Percentiles rank a stretch among this genome's conserved stretches.
Conservation (phyloP, 192 early-diverging fungal genomes). For the Coemansia sp. region DNA sequence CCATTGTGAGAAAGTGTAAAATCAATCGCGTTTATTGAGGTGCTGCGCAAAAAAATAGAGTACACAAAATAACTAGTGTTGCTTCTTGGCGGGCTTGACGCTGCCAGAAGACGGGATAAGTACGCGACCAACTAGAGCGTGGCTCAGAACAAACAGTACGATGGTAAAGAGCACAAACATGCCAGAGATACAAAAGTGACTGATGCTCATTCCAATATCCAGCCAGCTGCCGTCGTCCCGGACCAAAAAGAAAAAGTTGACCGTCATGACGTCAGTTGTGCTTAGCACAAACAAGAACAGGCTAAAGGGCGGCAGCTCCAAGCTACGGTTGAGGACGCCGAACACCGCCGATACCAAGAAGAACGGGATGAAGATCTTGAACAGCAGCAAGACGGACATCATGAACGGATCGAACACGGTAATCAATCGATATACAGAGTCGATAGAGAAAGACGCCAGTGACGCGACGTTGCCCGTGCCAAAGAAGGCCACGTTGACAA, state of each 20-base stretch:
- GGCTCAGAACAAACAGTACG: conserved; percentile 79
- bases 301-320: conserved; percentile 84
- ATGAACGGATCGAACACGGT: conserved; percentile 91
- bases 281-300: conserved; percentile 85
- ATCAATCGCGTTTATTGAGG: not conserved
- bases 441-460: conserved; percentile 82
- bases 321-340: conserved; percentile 73
- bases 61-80: conserved; percentile 16
- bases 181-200: conserved; percentile 93
- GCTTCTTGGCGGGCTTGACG: conserved; percentile 28
- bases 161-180: conserved; percentile 93
- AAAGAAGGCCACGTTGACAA: conserved; percentile 94
- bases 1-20: not conserved
- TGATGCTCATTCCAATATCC: conserved; percentile 96
- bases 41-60: conserved; percentile 3
- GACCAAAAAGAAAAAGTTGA: conserved; percentile 97
- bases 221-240: conserved; percentile 92
- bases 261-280: conserved; percentile 91
- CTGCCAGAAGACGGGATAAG: conserved; percentile 36
- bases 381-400: conserved; percentile 82
- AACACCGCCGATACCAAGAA: conserved; percentile 87
- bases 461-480: conserved; percentile 96
- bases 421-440: conserved; percentile 87
- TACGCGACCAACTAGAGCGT: conserved; percentile 60
- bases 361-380: conserved; percentile 95